phyloP scores from a whole-genome alignment of 78 protist genomes.

The Polysphondylium violaceum region DNA sequence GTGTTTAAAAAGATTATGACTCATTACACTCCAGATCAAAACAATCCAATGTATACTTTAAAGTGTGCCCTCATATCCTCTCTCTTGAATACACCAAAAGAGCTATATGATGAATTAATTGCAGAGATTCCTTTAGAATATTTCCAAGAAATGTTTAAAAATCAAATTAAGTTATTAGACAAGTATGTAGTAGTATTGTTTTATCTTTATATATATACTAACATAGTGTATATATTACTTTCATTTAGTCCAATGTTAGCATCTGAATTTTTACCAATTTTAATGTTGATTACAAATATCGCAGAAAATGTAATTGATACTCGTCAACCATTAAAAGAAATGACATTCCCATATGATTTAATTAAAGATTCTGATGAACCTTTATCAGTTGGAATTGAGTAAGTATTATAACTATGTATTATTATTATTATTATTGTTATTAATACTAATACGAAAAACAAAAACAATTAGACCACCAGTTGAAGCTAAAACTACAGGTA shows the following conservation, averaged over 20 bases:
- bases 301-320: constrained; percentile 61
- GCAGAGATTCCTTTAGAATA: constrained; percentile 28
- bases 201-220: no score
- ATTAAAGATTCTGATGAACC: constrained; percentile 73
- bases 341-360: constrained; percentile 66
- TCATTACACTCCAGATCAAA: not conserved
- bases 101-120: constrained; percentile 36
- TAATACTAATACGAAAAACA: not conserved
- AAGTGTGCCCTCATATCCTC: constrained; percentile 49
- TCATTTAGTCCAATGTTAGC: constrained; percentile 25
- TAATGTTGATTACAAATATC: constrained; percentile 49
- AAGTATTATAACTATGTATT: no score
- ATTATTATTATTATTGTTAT: not conserved
- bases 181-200: no score
- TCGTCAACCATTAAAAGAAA: constrained; percentile 30
- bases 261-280: constrained; percentile 50
- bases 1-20: constrained; percentile 35
- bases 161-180: constrained; percentile 16
- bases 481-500: constrained; percentile 27
- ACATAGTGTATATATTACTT: not conserved
- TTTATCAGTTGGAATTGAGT: constrained; percentile 55
- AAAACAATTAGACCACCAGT: constrained; percentile 55
- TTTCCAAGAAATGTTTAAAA: constrained; percentile 36
- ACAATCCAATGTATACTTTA: constrained; percentile 31
- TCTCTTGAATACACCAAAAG: constrained; percentile 54